Percentiles rank a stretch among this genome's conserved stretches.
These are phyloP conservation scores for Penicillium verrucosum DNA, from an alignment of 2,329 filamentous ascomycete species.

Conservation along the genomic window DNA sequence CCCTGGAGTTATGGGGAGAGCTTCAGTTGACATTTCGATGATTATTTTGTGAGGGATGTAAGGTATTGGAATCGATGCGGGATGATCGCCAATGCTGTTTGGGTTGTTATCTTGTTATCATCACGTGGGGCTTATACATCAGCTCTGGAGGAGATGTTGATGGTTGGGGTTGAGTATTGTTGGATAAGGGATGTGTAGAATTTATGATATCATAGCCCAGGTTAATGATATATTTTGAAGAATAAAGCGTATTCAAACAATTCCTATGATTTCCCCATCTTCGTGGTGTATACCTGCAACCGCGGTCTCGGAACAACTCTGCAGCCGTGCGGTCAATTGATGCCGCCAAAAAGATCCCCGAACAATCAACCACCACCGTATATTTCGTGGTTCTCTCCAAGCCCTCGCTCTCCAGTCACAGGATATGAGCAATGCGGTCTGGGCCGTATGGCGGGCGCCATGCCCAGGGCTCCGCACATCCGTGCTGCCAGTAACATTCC, in stretches of 20 bases:
- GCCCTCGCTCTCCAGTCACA: conserved; percentile 14
- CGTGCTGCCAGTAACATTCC: conserved; percentile 21
- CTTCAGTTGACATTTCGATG: conserved; percentile 48
- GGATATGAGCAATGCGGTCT: conserved; percentile 45
- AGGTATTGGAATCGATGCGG: background rate
- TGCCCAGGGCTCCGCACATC: conserved; percentile 36
- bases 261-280: background rate
- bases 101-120: conserved; percentile 19
- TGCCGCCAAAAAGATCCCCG: conserved; percentile 16
- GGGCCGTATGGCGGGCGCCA: conserved; percentile 41
- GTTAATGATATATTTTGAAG: background rate
- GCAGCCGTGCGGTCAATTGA: conserved; percentile 1
- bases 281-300: background rate
- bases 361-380: background rate
- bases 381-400: background rate
- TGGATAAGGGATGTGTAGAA: background rate
- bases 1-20: conserved; percentile 48
- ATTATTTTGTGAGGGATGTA: background rate
- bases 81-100: background rate
- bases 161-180: background rate
- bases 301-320: conserved; percentile 7
- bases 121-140: conserved; percentile 13
- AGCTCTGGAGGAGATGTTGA: background rate
- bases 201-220: background rate
- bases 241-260: background rate